phyloP scores from a whole-genome alignment of 306 rosid species.

The Adenanthera pavonina region DNA sequence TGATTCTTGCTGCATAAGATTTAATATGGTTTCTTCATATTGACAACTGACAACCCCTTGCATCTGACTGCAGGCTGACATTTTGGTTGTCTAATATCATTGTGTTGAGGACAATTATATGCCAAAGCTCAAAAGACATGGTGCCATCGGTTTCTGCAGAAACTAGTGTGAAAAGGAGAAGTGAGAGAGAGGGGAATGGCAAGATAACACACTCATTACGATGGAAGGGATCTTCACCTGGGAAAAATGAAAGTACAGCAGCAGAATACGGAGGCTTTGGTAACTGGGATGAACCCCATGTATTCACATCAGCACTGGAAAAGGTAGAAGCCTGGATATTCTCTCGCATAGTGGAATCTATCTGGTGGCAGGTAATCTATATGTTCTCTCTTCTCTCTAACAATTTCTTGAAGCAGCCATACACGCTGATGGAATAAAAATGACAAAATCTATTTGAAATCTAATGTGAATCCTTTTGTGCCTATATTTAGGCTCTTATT shows the following conservation, averaged over 20 bases:
- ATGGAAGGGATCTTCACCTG: constrained; percentile 71
- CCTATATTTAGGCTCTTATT: constrained; percentile 75
- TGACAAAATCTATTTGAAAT: constrained; percentile 21
- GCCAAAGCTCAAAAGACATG: constrained; percentile 53
- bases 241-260: constrained; percentile 49
- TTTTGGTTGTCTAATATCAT: constrained; percentile 89
- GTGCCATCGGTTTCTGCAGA: constrained; percentile 47
- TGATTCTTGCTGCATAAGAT: constrained; percentile 36
- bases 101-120: constrained; percentile 77
- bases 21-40: constrained; percentile 32
- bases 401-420: constrained; percentile 16
- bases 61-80: constrained; percentile 68
- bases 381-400: constrained; percentile 8
- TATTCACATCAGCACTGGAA: constrained; percentile 71
- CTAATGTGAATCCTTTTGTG: constrained; percentile 37
- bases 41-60: constrained; percentile 30
- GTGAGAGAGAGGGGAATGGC: constrained; percentile 51
- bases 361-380: constrained; percentile 95
- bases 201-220: constrained; percentile 49
- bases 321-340: constrained; percentile 95
- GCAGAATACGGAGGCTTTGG: constrained; percentile 50
- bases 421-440: constrained; percentile 9
- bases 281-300: constrained; percentile 68
- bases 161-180: constrained; percentile 56
- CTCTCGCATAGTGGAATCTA: constrained; percentile 89